Conservation (phyloP, 2,329 filamentous ascomycete species). For the Dendryphion nanum region DNA sequence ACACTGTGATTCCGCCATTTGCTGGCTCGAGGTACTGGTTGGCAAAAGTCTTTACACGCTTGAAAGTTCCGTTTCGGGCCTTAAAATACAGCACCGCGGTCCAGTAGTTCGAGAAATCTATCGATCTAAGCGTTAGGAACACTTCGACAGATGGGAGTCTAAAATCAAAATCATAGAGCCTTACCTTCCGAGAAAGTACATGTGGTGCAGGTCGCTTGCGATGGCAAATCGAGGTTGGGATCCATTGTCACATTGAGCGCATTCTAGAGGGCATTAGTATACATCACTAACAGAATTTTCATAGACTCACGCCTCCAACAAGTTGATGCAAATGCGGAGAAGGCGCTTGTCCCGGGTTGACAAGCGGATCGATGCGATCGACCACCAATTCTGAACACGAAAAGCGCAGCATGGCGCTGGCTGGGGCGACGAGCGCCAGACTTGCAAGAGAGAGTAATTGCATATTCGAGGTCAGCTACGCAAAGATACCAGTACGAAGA, state of each 20-base stretch:
- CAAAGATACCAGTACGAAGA: too few species aligned
- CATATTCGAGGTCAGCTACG: too few species aligned
- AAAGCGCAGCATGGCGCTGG: constrained; percentile 13
- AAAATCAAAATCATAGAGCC: too few species aligned
- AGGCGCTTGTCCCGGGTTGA: constrained; percentile 8
- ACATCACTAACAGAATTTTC: background rate
- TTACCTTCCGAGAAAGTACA: constrained; percentile 6
- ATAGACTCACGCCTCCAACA: constrained; percentile 2
- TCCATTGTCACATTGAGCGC: constrained; percentile 8
- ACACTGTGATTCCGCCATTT: constrained; percentile 13
- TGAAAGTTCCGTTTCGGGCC: constrained; percentile 9
- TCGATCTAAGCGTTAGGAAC: background rate
- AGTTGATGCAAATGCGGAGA: constrained; percentile 9
- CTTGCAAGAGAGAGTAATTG: constrained; percentile 4
- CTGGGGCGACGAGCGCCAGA: constrained; percentile 11
- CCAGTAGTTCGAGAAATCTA: constrained; percentile 9
- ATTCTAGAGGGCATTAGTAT: constrained; percentile 2
- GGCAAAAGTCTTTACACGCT: constrained; percentile 9
- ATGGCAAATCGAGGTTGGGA: constrained; percentile 6
- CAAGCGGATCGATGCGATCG: constrained; percentile 13
- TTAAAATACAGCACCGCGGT: constrained; percentile 11
- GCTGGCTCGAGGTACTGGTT: constrained; percentile 11
- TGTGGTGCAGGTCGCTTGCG: constrained; percentile 6
- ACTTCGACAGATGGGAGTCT: too few species aligned
- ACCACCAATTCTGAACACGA: constrained; percentile 11